Conservation (phyloP, 1,139 yeast species). For the Candida sojae region DNA sequence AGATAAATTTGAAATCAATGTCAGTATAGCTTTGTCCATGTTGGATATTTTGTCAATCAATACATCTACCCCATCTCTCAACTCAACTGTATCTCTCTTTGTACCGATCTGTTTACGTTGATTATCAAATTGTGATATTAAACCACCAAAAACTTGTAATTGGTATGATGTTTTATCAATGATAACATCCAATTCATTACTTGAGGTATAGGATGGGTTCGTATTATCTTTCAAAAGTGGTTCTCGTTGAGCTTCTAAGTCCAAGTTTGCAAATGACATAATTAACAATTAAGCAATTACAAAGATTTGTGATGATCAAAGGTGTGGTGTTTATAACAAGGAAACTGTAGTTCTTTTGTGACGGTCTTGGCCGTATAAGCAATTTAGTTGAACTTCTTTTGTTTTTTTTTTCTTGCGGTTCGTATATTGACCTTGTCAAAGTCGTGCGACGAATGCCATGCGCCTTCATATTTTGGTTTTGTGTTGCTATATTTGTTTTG, state of each 20-base stretch:
- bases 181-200: conserved; percentile 33
- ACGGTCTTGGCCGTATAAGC: not conserved
- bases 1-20: conserved; percentile 32
- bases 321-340: not conserved
- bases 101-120: conserved; percentile 56
- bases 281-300: not conserved
- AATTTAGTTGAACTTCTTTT: not conserved
- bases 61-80: conserved; percentile 43
- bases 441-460: not conserved
- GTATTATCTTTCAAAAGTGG: conserved; percentile 14
- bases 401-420: not conserved
- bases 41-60: conserved; percentile 27
- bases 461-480: not conserved
- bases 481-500: not conserved
- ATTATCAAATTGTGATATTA: conserved; percentile 50
- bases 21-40: conserved; percentile 36
- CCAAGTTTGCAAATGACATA: conserved; percentile 65
- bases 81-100: conserved; percentile 46
- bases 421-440: too few species aligned
- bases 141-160: conserved; percentile 51
- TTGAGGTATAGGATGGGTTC: conserved; percentile 1
- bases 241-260: conserved; percentile 54
- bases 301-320: not conserved
- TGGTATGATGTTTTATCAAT: conserved; percentile 40
- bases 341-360: not conserved